Evolutionary conservation across 2,329 filamentous ascomycete genomes (phyloP).

Genomic region (Didymella arachidicola): DNA sequence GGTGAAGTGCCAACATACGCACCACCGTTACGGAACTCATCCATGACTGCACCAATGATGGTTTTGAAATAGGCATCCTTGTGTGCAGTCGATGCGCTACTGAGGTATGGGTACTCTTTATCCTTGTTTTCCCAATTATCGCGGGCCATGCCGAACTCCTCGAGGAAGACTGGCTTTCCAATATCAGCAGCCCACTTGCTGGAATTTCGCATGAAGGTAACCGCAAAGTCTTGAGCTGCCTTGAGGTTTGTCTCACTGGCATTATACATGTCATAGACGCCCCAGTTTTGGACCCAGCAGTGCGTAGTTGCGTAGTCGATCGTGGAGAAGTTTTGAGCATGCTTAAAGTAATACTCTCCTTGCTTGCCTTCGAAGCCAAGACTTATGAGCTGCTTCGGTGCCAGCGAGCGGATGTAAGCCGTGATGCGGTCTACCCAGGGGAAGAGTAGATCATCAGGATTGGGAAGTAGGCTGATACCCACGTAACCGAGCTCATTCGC

Average conservation of each 20-base stretch:
- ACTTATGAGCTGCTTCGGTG: conserved; percentile 50
- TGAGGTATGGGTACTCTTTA: conserved; percentile 50
- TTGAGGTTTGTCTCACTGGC: conserved; percentile 42
- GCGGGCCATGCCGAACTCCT: conserved; percentile 53
- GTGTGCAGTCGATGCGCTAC: conserved; percentile 45
- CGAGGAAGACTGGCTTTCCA: conserved; percentile 50
- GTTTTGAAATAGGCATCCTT: conserved; percentile 52
- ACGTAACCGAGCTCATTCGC: conserved; percentile 36
- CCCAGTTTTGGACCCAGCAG: conserved; percentile 54
- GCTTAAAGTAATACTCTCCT: conserved; percentile 52
- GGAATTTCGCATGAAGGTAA: conserved; percentile 45
- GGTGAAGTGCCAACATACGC: conserved; percentile 50
- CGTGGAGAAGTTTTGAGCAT: conserved; percentile 46
- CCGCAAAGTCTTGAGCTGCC: conserved; percentile 48
- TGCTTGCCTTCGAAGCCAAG: conserved; percentile 52
- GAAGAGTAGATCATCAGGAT: conserved; percentile 46
- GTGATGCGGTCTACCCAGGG: conserved; percentile 50
- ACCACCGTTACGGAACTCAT: conserved; percentile 46
- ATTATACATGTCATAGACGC: conserved; percentile 51
- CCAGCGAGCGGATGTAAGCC: conserved; percentile 46
- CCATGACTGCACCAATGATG: conserved; percentile 49
- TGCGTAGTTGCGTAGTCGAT: conserved; percentile 53
- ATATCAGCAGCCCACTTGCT: conserved; percentile 48
- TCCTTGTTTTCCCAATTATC: conserved; percentile 52
- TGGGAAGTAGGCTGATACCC: conserved; percentile 41